phyloP scores from a whole-genome alignment of 2,329 filamentous ascomycete species.

The Lecanicillium sp. region DNA sequence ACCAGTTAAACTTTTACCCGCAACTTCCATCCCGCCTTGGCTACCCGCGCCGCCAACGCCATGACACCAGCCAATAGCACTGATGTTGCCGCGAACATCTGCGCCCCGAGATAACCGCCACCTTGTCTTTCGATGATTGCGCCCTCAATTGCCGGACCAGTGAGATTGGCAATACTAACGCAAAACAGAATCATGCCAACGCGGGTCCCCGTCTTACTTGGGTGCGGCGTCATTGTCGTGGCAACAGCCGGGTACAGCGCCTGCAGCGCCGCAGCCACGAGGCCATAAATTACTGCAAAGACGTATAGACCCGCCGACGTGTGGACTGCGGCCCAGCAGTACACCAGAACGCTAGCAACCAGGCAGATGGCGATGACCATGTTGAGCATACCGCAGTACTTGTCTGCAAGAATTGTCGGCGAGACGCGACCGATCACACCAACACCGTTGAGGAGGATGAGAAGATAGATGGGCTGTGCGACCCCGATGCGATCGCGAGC shows the following conservation, averaged over 20 bases:
- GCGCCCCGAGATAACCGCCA: slow-evolving; percentile 22
- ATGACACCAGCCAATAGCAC: slow-evolving; percentile 48
- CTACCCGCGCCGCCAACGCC: slow-evolving; percentile 39
- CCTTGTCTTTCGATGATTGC: slow-evolving; percentile 13
- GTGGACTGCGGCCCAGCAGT: slow-evolving; percentile 25
- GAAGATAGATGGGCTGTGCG: slow-evolving; percentile 19
- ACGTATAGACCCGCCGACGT: slow-evolving; percentile 21
- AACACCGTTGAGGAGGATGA: slow-evolving; percentile 42
- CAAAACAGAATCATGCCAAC: slow-evolving; percentile 32
- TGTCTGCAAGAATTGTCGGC: slow-evolving; percentile 42
- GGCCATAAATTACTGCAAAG: slow-evolving; percentile 39
- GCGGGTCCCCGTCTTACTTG: slow-evolving; percentile 26
- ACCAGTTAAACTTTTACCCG: slow-evolving; percentile 9
- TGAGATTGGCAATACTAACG: slow-evolving; percentile 25
- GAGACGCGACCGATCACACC: slow-evolving; percentile 44
- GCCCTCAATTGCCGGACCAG: slow-evolving; percentile 24
- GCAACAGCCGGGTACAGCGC: slow-evolving; percentile 45
- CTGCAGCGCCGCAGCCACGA: slow-evolving; percentile 44
- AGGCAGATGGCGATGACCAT: slow-evolving; percentile 36
- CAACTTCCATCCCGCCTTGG: slow-evolving; percentile 23
- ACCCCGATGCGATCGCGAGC: slow-evolving; percentile 28
- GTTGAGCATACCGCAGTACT: slow-evolving; percentile 45
- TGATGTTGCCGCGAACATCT: slow-evolving; percentile 45
- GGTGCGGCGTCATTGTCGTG: slow-evolving; percentile 33
- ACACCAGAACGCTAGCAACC: slow-evolving; percentile 20